A percentile compares a stretch with the other conserved stretches of the same genome.
phyloP scores from a whole-genome alignment of 129 eudicot species.

The Saussurea involucrata region DNA sequence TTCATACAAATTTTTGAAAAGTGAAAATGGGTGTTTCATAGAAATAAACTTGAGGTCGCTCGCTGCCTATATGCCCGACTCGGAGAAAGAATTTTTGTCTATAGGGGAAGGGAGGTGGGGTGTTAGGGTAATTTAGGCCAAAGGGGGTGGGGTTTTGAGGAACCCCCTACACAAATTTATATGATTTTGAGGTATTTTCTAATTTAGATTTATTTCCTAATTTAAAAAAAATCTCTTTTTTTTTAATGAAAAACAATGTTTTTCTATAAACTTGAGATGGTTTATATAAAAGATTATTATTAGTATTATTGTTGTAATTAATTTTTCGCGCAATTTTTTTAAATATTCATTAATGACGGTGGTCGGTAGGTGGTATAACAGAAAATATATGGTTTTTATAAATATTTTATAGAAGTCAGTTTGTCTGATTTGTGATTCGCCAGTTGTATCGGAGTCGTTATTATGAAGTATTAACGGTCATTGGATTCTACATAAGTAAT shows the following conservation, averaged over 20 bases:
- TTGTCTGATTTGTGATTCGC: too few relatives aligned
- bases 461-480: background rate
- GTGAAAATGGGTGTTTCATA: constrained; percentile 19
- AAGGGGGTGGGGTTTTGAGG: constrained; percentile 17
- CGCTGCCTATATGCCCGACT: constrained; percentile 21
- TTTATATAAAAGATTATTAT: background rate
- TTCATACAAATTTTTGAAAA: constrained; percentile 2
- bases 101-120: constrained; percentile 22
- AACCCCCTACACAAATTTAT: background rate
- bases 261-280: background rate
- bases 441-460: too few relatives aligned
- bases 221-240: background rate
- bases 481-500: background rate
- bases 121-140: constrained; percentile 28
- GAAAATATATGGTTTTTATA: too few relatives aligned
- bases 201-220: background rate
- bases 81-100: constrained; percentile 22
- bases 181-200: background rate
- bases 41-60: constrained; percentile 15
- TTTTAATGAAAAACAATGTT: too few relatives aligned
- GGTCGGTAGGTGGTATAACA: background rate
- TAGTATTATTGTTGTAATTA: background rate
- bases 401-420: too few relatives aligned
- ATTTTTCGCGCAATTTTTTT: too few relatives aligned
- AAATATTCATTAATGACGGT: background rate